Percentiles rank a stretch among this genome's conserved stretches.
Conservation (phyloP, 108 stramenopile species). For the Cyclotella atomus region DNA sequence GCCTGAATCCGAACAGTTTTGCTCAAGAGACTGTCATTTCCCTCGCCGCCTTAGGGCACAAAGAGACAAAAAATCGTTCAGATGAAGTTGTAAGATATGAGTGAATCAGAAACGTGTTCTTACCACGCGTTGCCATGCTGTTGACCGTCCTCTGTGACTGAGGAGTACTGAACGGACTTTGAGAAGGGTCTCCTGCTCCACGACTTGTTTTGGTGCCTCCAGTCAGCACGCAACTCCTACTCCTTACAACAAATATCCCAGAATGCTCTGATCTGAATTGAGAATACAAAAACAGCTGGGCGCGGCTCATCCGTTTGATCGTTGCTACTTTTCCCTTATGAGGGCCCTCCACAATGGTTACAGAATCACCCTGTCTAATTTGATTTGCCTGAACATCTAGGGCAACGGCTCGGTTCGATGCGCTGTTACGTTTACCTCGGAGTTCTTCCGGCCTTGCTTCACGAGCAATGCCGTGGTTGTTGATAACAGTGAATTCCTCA, state of each 20-base stretch:
- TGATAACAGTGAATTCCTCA: conserved; percentile 92
- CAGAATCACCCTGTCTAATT: conserved; percentile 84
- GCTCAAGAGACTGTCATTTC: conserved; percentile 81
- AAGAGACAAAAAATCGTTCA: neutral
- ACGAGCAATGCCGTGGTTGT: conserved; percentile 86
- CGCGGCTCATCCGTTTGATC: conserved; percentile 89
- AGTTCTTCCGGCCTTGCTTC: conserved; percentile 90
- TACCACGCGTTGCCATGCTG: conserved; percentile 64
- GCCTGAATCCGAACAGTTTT: conserved; percentile 91
- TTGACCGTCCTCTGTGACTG: conserved; percentile 64
- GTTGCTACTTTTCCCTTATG: conserved; percentile 91
- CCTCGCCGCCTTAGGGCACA: conserved; percentile 28
- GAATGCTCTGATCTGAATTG: conserved; percentile 87
- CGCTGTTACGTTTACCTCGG: conserved; percentile 86
- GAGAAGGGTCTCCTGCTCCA: conserved; percentile 44
- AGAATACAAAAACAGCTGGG: conserved; percentile 89
- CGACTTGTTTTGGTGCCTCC: conserved; percentile 65
- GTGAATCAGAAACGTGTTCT: conserved; percentile 2
- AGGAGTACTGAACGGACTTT: conserved; percentile 81
- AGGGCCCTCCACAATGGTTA: conserved; percentile 87
- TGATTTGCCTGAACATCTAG: conserved; percentile 90
- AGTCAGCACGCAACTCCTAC: conserved; percentile 84
- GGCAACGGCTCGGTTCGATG: conserved; percentile 82
- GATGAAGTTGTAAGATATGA: neutral
- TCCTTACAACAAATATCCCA: conserved; percentile 90